phyloP scores from a whole-genome alignment of 768 basidiomycete genomes.

The Nidula microcarpa region DNA sequence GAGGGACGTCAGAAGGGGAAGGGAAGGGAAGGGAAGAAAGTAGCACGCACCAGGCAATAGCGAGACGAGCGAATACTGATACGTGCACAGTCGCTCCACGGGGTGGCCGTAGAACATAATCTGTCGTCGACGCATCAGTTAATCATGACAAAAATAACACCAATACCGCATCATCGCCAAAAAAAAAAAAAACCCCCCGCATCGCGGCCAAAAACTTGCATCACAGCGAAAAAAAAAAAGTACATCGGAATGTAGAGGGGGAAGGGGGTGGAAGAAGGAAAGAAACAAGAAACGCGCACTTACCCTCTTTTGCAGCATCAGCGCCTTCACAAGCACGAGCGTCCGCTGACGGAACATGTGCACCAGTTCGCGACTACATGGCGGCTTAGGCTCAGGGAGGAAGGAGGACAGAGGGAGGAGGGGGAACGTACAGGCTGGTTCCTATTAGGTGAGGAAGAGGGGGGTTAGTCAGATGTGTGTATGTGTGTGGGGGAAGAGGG shows the following conservation, averaged over 20 bases:
- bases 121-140: constrained; percentile 30
- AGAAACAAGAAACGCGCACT: constrained; percentile 7
- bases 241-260: too few species aligned
- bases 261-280: background rate
- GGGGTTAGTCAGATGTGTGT: too few species aligned
- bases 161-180: too few species aligned
- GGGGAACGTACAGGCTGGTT: constrained; percentile 61
- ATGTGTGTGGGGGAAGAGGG: too few species aligned
- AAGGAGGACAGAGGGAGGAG: too few species aligned
- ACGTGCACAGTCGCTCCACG: constrained; percentile 93
- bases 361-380: constrained; percentile 78
- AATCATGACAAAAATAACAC: too few species aligned
- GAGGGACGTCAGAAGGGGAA: background rate
- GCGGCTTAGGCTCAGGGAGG: background rate
- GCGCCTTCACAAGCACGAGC: constrained; percentile 87
- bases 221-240: too few species aligned
- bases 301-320: constrained; percentile 92
- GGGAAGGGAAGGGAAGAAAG: too few species aligned
- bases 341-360: constrained; percentile 93
- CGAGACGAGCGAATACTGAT: constrained; percentile 95
- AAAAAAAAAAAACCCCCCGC: too few species aligned
- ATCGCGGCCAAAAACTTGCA: too few species aligned
- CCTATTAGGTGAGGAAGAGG: constrained; percentile 17
- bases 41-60: constrained; percentile 72
- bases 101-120: constrained; percentile 97